A percentile compares a stretch with the other conserved stretches of the same genome.
phyloP scores from a whole-genome alignment of 148 eudicot genomes.

The Vaccinium vitisidaea region DNA sequence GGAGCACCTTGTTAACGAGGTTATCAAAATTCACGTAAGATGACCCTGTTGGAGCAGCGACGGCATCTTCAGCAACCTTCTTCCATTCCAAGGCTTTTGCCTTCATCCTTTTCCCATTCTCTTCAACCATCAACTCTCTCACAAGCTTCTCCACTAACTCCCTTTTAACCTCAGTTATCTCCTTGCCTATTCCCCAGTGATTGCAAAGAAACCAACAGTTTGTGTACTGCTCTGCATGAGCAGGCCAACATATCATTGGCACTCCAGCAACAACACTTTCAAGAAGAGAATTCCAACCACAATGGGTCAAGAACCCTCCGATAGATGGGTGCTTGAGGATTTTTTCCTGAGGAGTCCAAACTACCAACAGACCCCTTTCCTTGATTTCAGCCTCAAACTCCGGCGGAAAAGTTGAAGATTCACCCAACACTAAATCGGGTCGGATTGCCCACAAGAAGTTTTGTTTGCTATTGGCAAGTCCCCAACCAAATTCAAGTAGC shows the following conservation, averaged over 20 bases:
- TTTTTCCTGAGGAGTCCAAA: conserved; percentile 40
- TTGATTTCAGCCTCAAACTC: conserved; percentile 29
- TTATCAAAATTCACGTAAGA: too few species aligned
- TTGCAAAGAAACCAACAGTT: conserved; percentile 30
- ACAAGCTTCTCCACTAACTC: too few species aligned
- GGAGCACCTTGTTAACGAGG: too few species aligned
- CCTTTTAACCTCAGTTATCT: conserved; percentile 11
- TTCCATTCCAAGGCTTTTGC: too few species aligned
- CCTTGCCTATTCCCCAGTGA: conserved; percentile 34
- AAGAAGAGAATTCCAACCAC: conserved; percentile 42
- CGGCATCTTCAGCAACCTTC: too few species aligned
- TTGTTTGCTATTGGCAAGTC: conserved; percentile 35
- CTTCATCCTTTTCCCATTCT: too few species aligned
- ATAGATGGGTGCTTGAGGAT: conserved; percentile 32
- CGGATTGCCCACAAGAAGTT: conserved; percentile 36
- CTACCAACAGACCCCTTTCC: conserved; percentile 31
- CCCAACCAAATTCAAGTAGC: conserved; percentile 35
- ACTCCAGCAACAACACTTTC: conserved; percentile 28
- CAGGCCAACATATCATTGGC: conserved; percentile 38
- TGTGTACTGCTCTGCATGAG: conserved; percentile 35
- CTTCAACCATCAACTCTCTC: too few species aligned
- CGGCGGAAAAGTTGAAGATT: conserved; percentile 24
- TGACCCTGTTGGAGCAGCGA: too few species aligned
- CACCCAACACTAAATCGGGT: conserved; percentile 27
- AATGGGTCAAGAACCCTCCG: conserved; percentile 43